A percentile compares a stretch with the other conserved stretches of the same genome.
phyloP scores from a whole-genome alignment of 2,329 filamentous ascomycete species.

The Dothistroma septosporum region DNA sequence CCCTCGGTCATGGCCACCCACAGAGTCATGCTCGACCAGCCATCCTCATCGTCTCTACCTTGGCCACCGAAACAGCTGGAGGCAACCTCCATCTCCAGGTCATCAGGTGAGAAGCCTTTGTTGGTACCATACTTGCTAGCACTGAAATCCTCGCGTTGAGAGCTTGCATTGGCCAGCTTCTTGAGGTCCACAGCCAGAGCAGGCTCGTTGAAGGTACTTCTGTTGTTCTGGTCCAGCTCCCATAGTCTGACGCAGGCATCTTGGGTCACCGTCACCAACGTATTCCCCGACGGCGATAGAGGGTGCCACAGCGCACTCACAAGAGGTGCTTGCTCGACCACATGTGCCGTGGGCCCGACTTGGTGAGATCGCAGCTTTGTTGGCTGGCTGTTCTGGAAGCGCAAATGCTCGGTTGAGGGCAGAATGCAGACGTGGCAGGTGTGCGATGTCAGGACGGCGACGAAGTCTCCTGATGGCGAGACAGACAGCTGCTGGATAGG shows the following conservation, averaged over 20 bases:
- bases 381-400: conserved; percentile 61
- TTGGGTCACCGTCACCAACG: conserved; percentile 80
- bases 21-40: conserved; percentile 91
- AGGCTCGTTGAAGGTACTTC: conserved; percentile 82
- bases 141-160: conserved; percentile 75
- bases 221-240: conserved; percentile 79
- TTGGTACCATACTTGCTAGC: conserved; percentile 70
- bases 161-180: conserved; percentile 81
- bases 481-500: conserved; percentile 81
- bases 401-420: conserved; percentile 73
- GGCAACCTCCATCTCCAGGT: conserved; percentile 89
- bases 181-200: conserved; percentile 81
- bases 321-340: conserved; percentile 76
- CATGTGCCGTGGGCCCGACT: conserved; percentile 86
- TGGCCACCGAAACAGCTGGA: conserved; percentile 82
- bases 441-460: conserved; percentile 81
- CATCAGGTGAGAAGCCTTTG: conserved; percentile 82
- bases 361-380: conserved; percentile 83
- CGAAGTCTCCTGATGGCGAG: conserved; percentile 74
- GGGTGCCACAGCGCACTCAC: conserved; percentile 89
- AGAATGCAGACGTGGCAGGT: conserved; percentile 85
- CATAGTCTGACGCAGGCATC: conserved; percentile 86
- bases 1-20: conserved; percentile 96
- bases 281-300: conserved; percentile 73
- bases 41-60: conserved; percentile 55